Percentiles rank a stretch among this genome's conserved stretches.
These are phyloP conservation scores for Pyrus hybrid DNA, from an alignment of 331 rosid species.

Conservation along the genomic window DNA sequence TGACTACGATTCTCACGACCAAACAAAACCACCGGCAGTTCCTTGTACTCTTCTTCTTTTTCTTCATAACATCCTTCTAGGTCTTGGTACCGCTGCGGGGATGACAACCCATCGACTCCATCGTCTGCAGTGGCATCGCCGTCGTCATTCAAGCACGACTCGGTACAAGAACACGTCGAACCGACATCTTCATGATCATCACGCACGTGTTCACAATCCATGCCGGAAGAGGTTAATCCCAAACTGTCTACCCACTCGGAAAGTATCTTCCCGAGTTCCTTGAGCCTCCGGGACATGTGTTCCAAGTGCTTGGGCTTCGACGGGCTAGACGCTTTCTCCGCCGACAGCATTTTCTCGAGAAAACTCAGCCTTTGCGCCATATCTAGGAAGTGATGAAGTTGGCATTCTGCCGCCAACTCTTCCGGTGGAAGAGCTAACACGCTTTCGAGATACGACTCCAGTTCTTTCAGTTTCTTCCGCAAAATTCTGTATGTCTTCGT, in stretches of 20 bases:
- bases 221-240: neutral
- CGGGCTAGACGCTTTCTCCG: constrained; percentile 43
- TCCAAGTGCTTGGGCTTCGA: constrained; percentile 29
- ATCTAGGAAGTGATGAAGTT: constrained; percentile 1
- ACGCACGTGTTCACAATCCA: neutral
- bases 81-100: neutral
- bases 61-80: neutral
- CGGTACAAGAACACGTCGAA: constrained; percentile 42
- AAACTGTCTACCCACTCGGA: neutral
- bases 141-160: constrained; percentile 44
- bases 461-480: constrained; percentile 42
- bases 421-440: constrained; percentile 6
- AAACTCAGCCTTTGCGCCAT: constrained; percentile 35
- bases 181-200: constrained; percentile 12
- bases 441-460: constrained; percentile 17
- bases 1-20: neutral
- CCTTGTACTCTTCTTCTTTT: constrained; percentile 4
- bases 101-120: neutral
- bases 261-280: constrained; percentile 16
- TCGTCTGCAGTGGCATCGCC: constrained; percentile 11
- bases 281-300: constrained; percentile 17
- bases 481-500: constrained; percentile 20
- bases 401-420: neutral
- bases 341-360: constrained; percentile 21
- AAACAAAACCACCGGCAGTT: constrained; percentile 6